Evolutionary conservation across 495 filamentous ascomycete genomes (phyloP), one percentile per base, ranked within the genome.

Genomic region (Cudoniella acicularis): DNA sequence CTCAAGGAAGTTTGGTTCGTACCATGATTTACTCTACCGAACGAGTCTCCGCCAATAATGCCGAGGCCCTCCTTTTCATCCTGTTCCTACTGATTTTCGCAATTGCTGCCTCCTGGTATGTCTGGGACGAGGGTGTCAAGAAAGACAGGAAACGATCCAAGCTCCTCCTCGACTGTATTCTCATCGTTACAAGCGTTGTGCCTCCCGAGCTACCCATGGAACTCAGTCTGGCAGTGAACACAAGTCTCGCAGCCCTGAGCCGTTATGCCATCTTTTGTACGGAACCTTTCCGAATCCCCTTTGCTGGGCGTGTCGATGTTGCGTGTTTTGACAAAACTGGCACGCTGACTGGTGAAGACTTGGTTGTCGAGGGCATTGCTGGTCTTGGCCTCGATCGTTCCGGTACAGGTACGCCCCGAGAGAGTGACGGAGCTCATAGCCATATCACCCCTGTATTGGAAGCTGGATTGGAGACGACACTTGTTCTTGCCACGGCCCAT

Each of bases 21-120:
- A 99, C 94, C 49, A 99, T 99, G 94, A 98, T 99, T 63, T 99
- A 96, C 75, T 97, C 95, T 2, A 99, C 94, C 4, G 94, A 99
- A 71, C 90, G 93, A 67, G 94, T 99, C 27, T 98, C 93, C 42
- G 94, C 94, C 58, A 96, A 96, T 75, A 98, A 99, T 67, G 86
- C 81, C 50, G 94, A 99, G 72, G 94, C 94, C 2, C 74, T 99
- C 13, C 73, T 96, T 30, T 99, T 99, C 76, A 99, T 99, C 62
- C 79, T 98, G 49, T 99, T 99, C 78, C 81, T 99, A 3, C 81
- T 96, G 49, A 83, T 97, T 65, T 99, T 99, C 76, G 94, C 94
- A 62, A 80, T 99, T 70, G 94, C 94, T 54, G 94, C 94, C 27
- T 95, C 93, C n/a, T 98, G 95, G 94, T 99, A 99, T 70, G 94